Conservation (phyloP, 306 rosid genomes). For the Sicyos edulis region DNA sequence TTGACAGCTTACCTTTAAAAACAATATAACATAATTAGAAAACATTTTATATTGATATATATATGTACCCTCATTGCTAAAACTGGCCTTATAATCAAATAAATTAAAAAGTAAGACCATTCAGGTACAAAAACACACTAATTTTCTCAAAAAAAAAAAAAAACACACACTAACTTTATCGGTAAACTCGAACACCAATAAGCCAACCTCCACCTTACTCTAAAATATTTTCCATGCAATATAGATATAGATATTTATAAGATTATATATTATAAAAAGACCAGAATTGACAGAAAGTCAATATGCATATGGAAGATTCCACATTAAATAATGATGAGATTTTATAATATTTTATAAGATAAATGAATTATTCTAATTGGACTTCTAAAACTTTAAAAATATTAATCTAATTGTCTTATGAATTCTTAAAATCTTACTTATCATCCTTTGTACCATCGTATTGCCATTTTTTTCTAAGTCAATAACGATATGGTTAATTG, state of each 20-base stretch:
- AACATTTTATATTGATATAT: neutral
- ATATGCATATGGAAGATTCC: neutral
- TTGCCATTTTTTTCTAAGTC: neutral
- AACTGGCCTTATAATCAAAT: constrained; percentile 11
- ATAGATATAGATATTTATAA: constrained; percentile 10
- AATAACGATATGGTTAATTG: too few relatives aligned
- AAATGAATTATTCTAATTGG: too few relatives aligned
- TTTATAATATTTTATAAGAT: too few relatives aligned
- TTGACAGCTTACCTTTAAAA: neutral
- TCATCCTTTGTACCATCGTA: too few relatives aligned
- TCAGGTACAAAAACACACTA: neutral
- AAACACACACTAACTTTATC: constrained; percentile 26
- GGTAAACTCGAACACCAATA: constrained; percentile 51
- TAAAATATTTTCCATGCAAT: constrained; percentile 12
- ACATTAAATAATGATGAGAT: too few relatives aligned
- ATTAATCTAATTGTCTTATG: too few relatives aligned
- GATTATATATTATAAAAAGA: constrained; percentile 21
- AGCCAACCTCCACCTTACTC: constrained; percentile 39
- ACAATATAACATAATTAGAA: neutral
- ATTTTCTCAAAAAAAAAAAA: neutral
- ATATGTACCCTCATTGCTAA: neutral
- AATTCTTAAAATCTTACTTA: too few relatives aligned
- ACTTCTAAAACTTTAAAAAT: too few relatives aligned
- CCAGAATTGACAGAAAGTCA: constrained; percentile 51
- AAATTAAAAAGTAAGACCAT: constrained; percentile 17